These are phyloP conservation scores for Ophiocordyceps unilateralis DNA, from an alignment of 2,329 filamentous ascomycete species.

Conservation along the genomic window DNA sequence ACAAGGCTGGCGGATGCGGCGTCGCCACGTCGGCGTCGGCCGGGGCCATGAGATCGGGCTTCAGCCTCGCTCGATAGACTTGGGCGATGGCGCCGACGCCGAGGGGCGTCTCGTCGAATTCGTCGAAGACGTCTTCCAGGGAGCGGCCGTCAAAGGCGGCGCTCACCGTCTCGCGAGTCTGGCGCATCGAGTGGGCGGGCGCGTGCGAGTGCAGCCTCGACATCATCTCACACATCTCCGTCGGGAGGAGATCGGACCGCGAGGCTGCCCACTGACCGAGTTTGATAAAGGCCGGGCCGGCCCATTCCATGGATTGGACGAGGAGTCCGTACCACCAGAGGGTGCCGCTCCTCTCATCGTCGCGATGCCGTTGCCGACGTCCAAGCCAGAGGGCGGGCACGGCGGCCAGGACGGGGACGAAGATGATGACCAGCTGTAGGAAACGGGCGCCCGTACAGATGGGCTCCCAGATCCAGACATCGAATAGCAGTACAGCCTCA, in stretches of 20 bases:
- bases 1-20: constrained; percentile 27
- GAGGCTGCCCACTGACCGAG: constrained; percentile 98
- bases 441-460: constrained; percentile 78
- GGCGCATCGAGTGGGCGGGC: constrained; percentile 69
- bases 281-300: constrained; percentile 96
- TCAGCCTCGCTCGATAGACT: constrained; percentile 90
- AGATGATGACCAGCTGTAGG: constrained; percentile 70
- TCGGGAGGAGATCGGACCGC: constrained; percentile 87
- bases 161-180: constrained; percentile 63
- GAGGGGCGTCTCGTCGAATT: constrained; percentile 77
- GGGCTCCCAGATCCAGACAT: constrained; percentile 66
- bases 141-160: constrained; percentile 62
- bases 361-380: constrained; percentile 37
- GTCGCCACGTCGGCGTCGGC: constrained; percentile 36
- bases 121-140: constrained; percentile 90
- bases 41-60: constrained; percentile 53
- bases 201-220: constrained; percentile 89
- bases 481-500: constrained; percentile 47
- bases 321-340: constrained; percentile 91
- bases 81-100: constrained; percentile 95
- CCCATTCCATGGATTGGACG: constrained; percentile 76
- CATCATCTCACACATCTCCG: constrained; percentile 83
- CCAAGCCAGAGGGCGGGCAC: constrained; percentile 76
- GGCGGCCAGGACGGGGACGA: constrained; percentile 71
- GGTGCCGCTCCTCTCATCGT: constrained; percentile 65